These are phyloP conservation scores for Cyclocybe aegerita DNA, from an alignment of 768 basidiomycete species.

Conservation along the genomic window DNA sequence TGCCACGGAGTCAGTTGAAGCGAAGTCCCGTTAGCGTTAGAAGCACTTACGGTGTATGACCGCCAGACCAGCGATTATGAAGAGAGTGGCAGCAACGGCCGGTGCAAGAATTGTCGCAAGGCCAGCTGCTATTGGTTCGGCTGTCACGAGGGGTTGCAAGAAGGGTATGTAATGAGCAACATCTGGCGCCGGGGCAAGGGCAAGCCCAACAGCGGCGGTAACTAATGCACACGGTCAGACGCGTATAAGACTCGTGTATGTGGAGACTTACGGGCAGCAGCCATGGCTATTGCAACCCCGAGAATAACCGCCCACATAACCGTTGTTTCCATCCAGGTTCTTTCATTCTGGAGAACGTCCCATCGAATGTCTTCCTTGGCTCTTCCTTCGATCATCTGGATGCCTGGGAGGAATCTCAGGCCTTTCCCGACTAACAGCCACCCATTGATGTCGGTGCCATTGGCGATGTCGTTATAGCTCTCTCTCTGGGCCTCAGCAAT, in stretches of 20 bases:
- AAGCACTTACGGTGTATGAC: conserved; percentile 56
- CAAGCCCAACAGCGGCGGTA: conserved; percentile 67
- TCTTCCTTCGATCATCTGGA: conserved; percentile 73
- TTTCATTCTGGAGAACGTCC: conserved; percentile 69
- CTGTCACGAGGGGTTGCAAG: conserved; percentile 48
- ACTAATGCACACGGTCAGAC: conserved; percentile 39
- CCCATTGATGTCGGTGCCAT: conserved; percentile 67
- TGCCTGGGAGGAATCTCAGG: conserved; percentile 57
- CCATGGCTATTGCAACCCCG: conserved; percentile 51
- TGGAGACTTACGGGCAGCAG: conserved; percentile 55
- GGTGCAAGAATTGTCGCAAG: conserved; percentile 70
- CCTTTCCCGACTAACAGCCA: conserved; percentile 79
- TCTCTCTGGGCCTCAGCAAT: conserved; percentile 68
- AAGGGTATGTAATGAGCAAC: conserved; percentile 72
- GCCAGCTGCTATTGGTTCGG: conserved; percentile 55
- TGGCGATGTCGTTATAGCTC: conserved; percentile 71
- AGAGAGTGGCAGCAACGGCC: conserved; percentile 57
- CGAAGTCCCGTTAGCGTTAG: background rate
- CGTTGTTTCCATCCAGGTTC: conserved; percentile 40
- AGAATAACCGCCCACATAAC: conserved; percentile 60
- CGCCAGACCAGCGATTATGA: conserved; percentile 52
- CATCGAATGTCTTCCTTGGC: conserved; percentile 84
- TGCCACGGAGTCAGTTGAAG: conserved; percentile 22
- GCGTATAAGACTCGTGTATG: conserved; percentile 5
- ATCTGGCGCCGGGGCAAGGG: conserved; percentile 68